Evolutionary conservation across 176 grass and related monocot genomes (phyloP).

Genomic region (Paspalum vaginatum): DNA sequence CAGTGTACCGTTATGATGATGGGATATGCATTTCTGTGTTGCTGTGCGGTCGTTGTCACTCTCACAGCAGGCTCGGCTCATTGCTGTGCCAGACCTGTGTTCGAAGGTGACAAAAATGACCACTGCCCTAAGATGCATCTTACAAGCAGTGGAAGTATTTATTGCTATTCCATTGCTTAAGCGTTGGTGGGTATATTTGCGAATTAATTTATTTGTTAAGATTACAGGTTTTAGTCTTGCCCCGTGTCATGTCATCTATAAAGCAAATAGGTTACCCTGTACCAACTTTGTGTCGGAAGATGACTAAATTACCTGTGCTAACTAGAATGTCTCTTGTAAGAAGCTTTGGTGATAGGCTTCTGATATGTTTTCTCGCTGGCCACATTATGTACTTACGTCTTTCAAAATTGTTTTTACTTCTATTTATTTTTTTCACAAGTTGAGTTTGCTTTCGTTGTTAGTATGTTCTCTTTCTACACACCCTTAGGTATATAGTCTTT

Average conservation of each 20-base stretch:
- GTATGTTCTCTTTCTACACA: neutral
- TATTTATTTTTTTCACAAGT: neutral
- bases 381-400: neutral
- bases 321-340: constrained; percentile 9
- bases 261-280: constrained; percentile 83
- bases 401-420: neutral
- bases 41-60: constrained; percentile 45
- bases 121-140: constrained; percentile 15
- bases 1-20: neutral
- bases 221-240: neutral
- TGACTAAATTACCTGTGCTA: constrained; percentile 60
- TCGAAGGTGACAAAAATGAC: constrained; percentile 69
- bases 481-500: neutral
- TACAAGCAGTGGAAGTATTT: neutral
- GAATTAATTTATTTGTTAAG: neutral
- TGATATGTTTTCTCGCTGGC: constrained; percentile 34
- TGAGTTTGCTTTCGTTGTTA: neutral
- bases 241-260: constrained; percentile 63
- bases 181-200: constrained; percentile 30
- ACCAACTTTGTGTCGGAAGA: constrained; percentile 96
- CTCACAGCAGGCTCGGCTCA: constrained; percentile 61
- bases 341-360: constrained; percentile 38
- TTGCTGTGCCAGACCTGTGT: constrained; percentile 58
- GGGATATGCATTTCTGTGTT: neutral
- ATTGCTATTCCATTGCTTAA: constrained; percentile 24